A percentile compares a stretch with the other conserved stretches of the same genome.
Evolutionary conservation across 139 green algal species (phyloP).

Genomic region (Micractinium conductrix): DNA sequence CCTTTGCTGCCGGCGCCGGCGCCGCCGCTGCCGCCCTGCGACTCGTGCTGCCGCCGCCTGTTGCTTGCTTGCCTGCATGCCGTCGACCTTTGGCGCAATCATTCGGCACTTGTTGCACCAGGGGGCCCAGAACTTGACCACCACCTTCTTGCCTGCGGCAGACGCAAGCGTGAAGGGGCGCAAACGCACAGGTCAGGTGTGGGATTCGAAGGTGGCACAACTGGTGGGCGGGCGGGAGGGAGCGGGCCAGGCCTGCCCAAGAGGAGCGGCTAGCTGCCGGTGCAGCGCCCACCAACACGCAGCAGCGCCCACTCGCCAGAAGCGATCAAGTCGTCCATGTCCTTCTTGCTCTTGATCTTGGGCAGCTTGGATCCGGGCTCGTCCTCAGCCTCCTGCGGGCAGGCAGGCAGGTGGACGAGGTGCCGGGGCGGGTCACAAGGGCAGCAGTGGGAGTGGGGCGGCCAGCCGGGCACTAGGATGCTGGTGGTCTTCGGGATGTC

Average conservation of each 20-base stretch:
- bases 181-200: no score
- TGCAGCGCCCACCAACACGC: no score
- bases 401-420: neutral
- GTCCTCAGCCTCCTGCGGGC: slow-evolving; percentile 32
- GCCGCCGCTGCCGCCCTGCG: no score
- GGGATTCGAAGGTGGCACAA: neutral
- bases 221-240: no score
- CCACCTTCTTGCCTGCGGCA: slow-evolving; percentile 34
- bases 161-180: neutral
- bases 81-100: slow-evolving; percentile 75
- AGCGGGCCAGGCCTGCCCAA: no score
- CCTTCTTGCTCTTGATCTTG: slow-evolving; percentile 46
- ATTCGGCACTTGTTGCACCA: slow-evolving; percentile 77
- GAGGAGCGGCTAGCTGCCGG: no score
- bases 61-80: slow-evolving; percentile 52
- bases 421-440: neutral
- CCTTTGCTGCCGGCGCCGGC: no score
- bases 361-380: slow-evolving; percentile 48
- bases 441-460: neutral
- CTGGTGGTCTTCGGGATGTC: no score
- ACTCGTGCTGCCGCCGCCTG: neutral
- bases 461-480: no score
- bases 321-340: slow-evolving; percentile 49
- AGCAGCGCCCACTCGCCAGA: neutral
- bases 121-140: slow-evolving; percentile 62